A percentile compares a stretch with the other conserved stretches of the same genome.
These are phyloP conservation scores for Erodium texanum DNA, from an alignment of 441 rosid species.

Conservation along the genomic window DNA sequence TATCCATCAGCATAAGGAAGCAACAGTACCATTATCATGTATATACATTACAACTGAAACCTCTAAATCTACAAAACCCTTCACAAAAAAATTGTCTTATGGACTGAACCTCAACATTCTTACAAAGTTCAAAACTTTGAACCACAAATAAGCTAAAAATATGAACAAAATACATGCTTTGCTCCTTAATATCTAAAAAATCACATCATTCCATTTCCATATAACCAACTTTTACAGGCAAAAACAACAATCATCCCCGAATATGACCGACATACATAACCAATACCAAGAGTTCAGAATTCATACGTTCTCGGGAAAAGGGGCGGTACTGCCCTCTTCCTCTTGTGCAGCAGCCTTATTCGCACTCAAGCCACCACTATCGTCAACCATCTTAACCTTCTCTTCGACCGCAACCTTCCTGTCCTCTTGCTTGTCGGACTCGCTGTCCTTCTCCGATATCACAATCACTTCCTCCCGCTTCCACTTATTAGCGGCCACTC, in stretches of 20 bases:
- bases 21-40: not conserved
- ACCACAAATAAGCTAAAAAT: not conserved
- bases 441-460: conserved; percentile 16
- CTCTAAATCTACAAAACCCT: not conserved
- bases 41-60: not conserved
- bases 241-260: too few relatives aligned
- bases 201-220: too few relatives aligned
- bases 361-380: conserved; percentile 85
- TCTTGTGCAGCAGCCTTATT: conserved; percentile 47
- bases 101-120: too few relatives aligned
- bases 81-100: not conserved
- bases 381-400: conserved; percentile 50
- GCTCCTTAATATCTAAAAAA: too few relatives aligned
- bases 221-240: too few relatives aligned
- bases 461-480: conserved; percentile 30
- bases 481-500: conserved; percentile 45
- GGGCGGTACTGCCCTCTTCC: conserved; percentile 73
- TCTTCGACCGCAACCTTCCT: conserved; percentile 28
- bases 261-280: too few relatives aligned
- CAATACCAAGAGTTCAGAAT: not conserved
- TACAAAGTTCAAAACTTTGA: not conserved
- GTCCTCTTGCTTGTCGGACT: not conserved
- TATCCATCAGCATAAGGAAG: not conserved
- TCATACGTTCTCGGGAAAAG: conserved; percentile 81
- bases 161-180: not conserved